Conservation (phyloP, 2,329 filamentous ascomycete genomes). For the Pestalotiopsis sp. region DNA sequence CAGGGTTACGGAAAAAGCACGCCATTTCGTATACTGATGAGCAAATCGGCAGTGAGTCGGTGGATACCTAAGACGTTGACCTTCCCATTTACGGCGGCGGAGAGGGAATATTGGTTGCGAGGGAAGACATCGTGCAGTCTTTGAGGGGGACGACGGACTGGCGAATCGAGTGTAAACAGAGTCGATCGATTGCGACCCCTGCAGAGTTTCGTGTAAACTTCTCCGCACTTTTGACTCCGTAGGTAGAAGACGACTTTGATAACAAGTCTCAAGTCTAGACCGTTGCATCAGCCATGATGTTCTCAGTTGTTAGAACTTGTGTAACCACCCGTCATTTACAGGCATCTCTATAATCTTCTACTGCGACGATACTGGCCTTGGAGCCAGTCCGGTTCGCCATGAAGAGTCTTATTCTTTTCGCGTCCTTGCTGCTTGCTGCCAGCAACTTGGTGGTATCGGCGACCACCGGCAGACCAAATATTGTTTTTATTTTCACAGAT, state of each 20-base stretch:
- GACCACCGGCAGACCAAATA: constrained; percentile 19
- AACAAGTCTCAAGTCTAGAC: not conserved
- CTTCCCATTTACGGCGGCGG: not conserved
- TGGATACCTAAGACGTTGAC: not conserved
- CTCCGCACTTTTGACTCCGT: not conserved
- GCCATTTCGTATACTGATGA: not conserved
- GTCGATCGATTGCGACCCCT: not conserved
- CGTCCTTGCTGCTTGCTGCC: not conserved
- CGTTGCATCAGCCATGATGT: not conserved
- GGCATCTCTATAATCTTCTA: not conserved
- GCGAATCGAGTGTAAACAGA: not conserved
- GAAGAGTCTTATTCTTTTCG: not conserved
- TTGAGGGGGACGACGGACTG: not conserved
- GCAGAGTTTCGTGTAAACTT: not conserved
- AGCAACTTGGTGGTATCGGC: not conserved
- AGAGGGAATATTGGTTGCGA: not conserved
- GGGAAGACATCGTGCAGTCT: not conserved
- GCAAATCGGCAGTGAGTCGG: not conserved
- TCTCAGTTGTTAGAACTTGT: not conserved
- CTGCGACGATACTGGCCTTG: not conserved
- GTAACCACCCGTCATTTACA: not conserved
- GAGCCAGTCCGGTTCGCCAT: not conserved
- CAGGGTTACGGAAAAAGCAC: not conserved
- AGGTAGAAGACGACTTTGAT: not conserved
- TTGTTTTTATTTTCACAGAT: constrained; percentile 30